A percentile compares a stretch with the other conserved stretches of the same genome.
phyloP scores from a whole-genome alignment of 371 early-diverging fungal species.

The Blakeslea trispora region DNA sequence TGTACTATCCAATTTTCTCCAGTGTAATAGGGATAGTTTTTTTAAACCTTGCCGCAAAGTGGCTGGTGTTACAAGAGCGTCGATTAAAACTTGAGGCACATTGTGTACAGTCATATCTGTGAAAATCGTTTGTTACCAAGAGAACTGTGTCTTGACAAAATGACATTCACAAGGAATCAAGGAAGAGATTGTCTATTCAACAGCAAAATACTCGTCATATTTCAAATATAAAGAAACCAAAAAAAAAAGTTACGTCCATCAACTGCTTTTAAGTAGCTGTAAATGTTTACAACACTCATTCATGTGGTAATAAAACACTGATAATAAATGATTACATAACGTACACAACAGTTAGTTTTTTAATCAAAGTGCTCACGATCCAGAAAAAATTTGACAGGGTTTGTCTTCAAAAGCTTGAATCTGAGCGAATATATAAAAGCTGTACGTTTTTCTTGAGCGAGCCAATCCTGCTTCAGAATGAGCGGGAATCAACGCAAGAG shows the following conservation, averaged over 20 bases:
- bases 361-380: constrained; percentile 26
- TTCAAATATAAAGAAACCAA: constrained; percentile 29
- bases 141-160: too few relatives aligned
- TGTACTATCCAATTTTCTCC: too few relatives aligned
- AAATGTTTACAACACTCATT: constrained; percentile 21
- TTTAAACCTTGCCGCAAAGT: too few relatives aligned
- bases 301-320: constrained; percentile 23
- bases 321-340: too few relatives aligned
- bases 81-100: too few relatives aligned
- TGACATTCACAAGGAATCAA: constrained; percentile 24
- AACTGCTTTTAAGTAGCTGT: constrained; percentile 27
- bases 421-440: constrained; percentile 20
- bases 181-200: constrained; percentile 29
- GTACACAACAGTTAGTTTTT: constrained; percentile 23
- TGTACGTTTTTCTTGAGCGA: constrained; percentile 23
- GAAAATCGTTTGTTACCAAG: too few relatives aligned
- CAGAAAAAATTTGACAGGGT: constrained; percentile 22
- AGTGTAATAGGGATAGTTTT: too few relatives aligned
- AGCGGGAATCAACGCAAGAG: constrained; percentile 24
- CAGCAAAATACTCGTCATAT: constrained; percentile 25
- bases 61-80: too few relatives aligned
- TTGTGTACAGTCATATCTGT: too few relatives aligned
- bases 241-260: constrained; percentile 27
- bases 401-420: constrained; percentile 22
- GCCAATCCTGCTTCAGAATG: constrained; percentile 16